Evolutionary conservation across 164 flowering plant genomes (phyloP), one percentile per base, ranked within the genome.

Genomic region (Vitis riparia): DNA sequence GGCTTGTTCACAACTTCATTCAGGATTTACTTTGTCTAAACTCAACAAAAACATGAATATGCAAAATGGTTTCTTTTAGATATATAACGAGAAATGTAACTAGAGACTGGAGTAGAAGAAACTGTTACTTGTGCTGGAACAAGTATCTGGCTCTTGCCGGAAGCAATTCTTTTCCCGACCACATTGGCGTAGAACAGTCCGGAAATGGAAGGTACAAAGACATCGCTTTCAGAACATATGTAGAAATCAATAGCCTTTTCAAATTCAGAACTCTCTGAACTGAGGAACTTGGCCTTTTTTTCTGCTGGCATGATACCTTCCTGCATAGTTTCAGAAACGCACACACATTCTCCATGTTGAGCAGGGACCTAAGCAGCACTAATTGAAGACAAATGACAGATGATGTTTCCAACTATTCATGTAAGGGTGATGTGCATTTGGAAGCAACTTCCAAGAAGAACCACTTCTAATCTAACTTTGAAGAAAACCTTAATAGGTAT

Each of bases 161-260:
- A 77, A 63, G 88, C 88, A 30, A 91, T 92, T 76, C 98, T 85
- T 69, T 81, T 86, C 13, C 97, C 97, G 5, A 86, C 97, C 11
- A 92, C 95, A 78, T 86, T 90, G 10, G 91, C 87, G 53, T 94
- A 87, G 65, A 92, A 90, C 62, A 96, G 78, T 44, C 98, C 98
- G 1, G 98, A 89, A 51, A 96, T 91, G 69, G 97, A 95, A 17
- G 98, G 99, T 19, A 96, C 93, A 67, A 87, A 96, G 4, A 92
- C 91, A 68, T 96, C 98, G 68, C 99, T 93, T 77, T 81, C 81
- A 13, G 97, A 81, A 75, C 97, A 87, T 13, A 93, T 75, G 79
- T 91, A 79, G 87, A 87, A 91, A 81, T 96, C 97, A 2, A 96
- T 82, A n/a, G 80, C 90, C 76, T 86, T 86, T 72, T 91, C 93